A percentile compares a stretch with the other conserved stretches of the same genome.
phyloP scores from a whole-genome alignment of 371 early-diverging fungal genomes.

The Smittium culicis region DNA sequence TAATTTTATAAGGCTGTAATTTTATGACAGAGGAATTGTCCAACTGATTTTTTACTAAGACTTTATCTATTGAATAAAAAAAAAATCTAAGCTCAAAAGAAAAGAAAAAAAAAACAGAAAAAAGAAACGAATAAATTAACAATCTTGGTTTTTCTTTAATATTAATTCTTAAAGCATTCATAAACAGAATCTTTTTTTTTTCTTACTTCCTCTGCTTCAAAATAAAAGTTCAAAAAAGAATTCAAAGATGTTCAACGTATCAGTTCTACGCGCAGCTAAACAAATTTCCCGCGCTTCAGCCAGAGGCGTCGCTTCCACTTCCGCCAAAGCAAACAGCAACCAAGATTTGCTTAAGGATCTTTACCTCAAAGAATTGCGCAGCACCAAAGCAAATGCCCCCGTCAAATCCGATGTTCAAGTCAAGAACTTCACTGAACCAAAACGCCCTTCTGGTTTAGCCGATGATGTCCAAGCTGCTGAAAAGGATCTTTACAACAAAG shows the following conservation, averaged over 20 bases:
- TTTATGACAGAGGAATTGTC: too few relatives aligned
- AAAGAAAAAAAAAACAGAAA: too few relatives aligned
- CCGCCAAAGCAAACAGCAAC: not conserved
- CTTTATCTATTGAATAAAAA: too few relatives aligned
- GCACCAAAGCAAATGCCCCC: not conserved
- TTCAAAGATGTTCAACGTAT: not conserved
- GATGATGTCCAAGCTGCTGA: too few relatives aligned
- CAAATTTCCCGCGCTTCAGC: not conserved
- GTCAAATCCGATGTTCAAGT: not conserved
- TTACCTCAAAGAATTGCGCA: slow-evolving; percentile 5
- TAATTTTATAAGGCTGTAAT: too few relatives aligned
- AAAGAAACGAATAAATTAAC: too few relatives aligned
- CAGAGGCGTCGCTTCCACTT: not conserved
- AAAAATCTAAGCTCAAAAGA: too few relatives aligned
- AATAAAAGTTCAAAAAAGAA: not conserved
- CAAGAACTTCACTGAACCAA: slow-evolving; percentile 7
- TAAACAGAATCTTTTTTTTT: not conserved
- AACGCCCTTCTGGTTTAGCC: too few relatives aligned
- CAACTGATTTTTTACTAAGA: too few relatives aligned
- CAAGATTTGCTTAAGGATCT: not conserved
- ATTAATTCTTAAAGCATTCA: not conserved
- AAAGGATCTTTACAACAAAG: too few relatives aligned
- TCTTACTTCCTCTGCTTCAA: not conserved
- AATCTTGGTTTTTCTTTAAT: not conserved
- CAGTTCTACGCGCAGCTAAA: not conserved